Conservation (phyloP, 768 basidiomycete species). For the Trametopsis cervina region DNA sequence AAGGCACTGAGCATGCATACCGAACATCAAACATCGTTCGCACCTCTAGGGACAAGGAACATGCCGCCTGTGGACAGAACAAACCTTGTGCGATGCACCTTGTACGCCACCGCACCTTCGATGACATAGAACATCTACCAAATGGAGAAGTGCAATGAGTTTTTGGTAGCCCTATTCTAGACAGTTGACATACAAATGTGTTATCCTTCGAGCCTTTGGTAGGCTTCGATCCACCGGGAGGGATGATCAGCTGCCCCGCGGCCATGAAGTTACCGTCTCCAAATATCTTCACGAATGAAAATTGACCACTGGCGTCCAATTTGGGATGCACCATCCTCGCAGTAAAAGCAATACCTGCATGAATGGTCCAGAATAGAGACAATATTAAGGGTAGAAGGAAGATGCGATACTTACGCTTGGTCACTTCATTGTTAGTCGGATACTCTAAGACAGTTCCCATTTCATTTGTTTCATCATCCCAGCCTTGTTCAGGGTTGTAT, state of each 20-base stretch:
- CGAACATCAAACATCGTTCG: not conserved
- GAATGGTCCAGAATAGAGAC: slow-evolving; percentile 12
- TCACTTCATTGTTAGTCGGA: slow-evolving; percentile 48
- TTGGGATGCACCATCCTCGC: slow-evolving; percentile 57
- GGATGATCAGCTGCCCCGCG: slow-evolving; percentile 80
- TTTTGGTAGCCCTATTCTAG: too few species aligned
- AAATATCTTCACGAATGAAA: slow-evolving; percentile 89
- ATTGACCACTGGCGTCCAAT: slow-evolving; percentile 55
- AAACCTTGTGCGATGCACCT: slow-evolving; percentile 73
- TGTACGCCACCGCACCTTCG: slow-evolving; percentile 83
- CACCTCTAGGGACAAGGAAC: slow-evolving; percentile 89
- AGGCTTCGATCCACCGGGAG: slow-evolving; percentile 71
- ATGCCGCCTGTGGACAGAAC: slow-evolving; percentile 76
- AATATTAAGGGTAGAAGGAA: too few species aligned
- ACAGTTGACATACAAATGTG: slow-evolving; percentile 64
- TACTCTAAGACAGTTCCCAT: slow-evolving; percentile 66
- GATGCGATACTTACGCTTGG: slow-evolving; percentile 77
- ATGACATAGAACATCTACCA: slow-evolving; percentile 78
- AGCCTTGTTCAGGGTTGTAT: slow-evolving; percentile 51
- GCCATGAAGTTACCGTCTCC: slow-evolving; percentile 89
- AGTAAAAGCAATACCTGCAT: slow-evolving; percentile 79
- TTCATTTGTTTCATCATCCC: slow-evolving; percentile 75
- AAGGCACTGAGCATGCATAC: too few species aligned
- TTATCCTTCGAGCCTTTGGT: slow-evolving; percentile 90
- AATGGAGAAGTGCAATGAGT: too few species aligned